Evolutionary conservation across 164 flowering plant genomes (phyloP).

Genomic region (Dillenia turbinata): DNA sequence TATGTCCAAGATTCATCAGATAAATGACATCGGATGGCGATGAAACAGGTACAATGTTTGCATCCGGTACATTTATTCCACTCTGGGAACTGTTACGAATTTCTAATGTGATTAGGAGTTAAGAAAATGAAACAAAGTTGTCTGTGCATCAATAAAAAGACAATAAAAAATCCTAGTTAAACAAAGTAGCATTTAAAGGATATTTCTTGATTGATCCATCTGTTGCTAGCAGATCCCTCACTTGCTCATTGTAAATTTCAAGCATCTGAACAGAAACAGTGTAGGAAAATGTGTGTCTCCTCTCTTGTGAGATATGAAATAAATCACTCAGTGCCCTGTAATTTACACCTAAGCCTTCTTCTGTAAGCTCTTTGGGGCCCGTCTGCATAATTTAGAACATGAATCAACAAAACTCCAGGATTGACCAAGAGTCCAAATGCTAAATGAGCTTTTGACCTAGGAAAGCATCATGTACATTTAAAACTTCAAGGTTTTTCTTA

Average conservation of each 20-base stretch:
- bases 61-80: slow-evolving; percentile 67
- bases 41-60: slow-evolving; percentile 51
- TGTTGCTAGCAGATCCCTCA: slow-evolving; percentile 72
- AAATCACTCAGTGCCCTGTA: slow-evolving; percentile 81
- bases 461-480: too few species aligned
- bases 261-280: slow-evolving; percentile 89
- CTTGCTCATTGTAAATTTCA: slow-evolving; percentile 96
- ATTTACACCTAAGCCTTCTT: slow-evolving; percentile 76
- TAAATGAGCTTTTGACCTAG: too few species aligned
- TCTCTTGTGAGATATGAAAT: slow-evolving; percentile 59
- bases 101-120: slow-evolving; percentile 48
- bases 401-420: too few species aligned
- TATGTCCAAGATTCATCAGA: slow-evolving; percentile 56
- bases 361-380: slow-evolving; percentile 65
- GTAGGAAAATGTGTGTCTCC: slow-evolving; percentile 53
- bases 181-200: slow-evolving; percentile 39
- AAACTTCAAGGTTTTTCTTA: slow-evolving; percentile 1
- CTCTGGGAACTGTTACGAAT: slow-evolving; percentile 53
- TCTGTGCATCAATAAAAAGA: too few species aligned
- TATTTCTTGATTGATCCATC: slow-evolving; percentile 71
- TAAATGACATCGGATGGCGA: slow-evolving; percentile 54
- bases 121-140: slow-evolving; percentile 17
- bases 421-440: too few species aligned
- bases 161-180: neutral
- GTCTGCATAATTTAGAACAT: slow-evolving; percentile 33